Percentiles rank a stretch among this genome's conserved stretches.
These are phyloP conservation scores for Nicotiana attenuata DNA, from an alignment of 257 asterid species.

Conservation along the genomic window DNA sequence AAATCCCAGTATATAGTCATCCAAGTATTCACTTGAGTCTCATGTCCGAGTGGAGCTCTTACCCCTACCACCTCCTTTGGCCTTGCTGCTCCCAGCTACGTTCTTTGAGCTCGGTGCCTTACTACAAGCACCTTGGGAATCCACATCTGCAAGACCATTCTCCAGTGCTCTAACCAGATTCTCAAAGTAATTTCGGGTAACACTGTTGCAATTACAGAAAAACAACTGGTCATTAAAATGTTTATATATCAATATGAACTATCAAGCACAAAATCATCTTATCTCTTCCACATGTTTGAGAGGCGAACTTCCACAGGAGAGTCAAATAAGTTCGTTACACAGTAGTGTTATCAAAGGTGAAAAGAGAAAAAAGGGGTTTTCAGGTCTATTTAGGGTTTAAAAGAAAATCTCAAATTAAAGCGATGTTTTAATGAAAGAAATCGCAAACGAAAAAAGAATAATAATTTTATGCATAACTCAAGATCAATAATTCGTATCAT, in stretches of 20 bases:
- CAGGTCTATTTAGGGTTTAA: not conserved
- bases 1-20: slow-evolving; percentile 25
- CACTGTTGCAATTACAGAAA: slow-evolving; percentile 45
- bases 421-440: not conserved
- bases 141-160: slow-evolving; percentile 90
- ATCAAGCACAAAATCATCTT: not conserved
- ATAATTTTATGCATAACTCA: not conserved
- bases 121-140: slow-evolving; percentile 51
- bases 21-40: slow-evolving; percentile 36
- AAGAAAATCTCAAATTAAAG: not conserved
- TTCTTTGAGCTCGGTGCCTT: slow-evolving; percentile 41
- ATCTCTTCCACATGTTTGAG: not conserved
- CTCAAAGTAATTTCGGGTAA: slow-evolving; percentile 83
- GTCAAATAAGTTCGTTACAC: too few relatives aligned
- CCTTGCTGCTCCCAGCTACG: slow-evolving; percentile 61
- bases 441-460: not conserved
- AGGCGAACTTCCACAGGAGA: not conserved
- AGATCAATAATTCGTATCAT: not conserved
- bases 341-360: too few relatives aligned
- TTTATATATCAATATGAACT: not conserved
- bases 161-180: slow-evolving; percentile 88
- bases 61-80: slow-evolving; percentile 52
- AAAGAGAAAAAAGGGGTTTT: not conserved
- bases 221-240: not conserved
- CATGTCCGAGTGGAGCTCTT: slow-evolving; percentile 47